Conservation (phyloP, 768 basidiomycete species). For the Ramaria sp. region DNA sequence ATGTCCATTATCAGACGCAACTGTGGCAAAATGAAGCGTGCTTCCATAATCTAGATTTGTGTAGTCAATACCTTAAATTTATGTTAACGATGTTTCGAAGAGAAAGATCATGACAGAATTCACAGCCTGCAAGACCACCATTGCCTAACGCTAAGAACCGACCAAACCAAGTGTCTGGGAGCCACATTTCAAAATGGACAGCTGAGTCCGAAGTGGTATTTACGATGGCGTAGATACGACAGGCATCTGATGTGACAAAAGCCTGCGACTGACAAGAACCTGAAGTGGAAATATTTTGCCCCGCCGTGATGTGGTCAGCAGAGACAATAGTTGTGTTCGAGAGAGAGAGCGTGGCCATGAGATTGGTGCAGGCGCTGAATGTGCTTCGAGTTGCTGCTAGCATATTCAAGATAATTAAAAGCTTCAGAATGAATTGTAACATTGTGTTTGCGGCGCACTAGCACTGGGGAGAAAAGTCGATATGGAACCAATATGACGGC, state of each 20-base stretch:
- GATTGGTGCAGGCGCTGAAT: conserved; percentile 2
- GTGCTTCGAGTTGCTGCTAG: conserved; percentile 14
- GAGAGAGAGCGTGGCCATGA: neutral
- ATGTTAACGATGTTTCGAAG: neutral
- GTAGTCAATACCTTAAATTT: conserved; percentile 15
- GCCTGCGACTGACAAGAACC: conserved; percentile 7
- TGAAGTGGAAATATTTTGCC: conserved; percentile 1
- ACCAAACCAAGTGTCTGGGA: conserved; percentile 22
- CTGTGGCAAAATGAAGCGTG: conserved; percentile 15
- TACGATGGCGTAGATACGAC: conserved; percentile 5
- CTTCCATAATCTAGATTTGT: conserved; percentile 13
- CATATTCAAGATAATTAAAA: neutral
- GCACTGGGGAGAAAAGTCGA: no score
- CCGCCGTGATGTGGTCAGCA: neutral
- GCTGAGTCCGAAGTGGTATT: conserved; percentile 8
- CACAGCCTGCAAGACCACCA: conserved; percentile 19
- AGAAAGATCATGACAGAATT: neutral
- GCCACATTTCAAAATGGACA: conserved; percentile 19
- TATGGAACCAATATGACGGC: no score
- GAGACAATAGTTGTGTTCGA: conserved; percentile 5
- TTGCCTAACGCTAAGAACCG: conserved; percentile 20
- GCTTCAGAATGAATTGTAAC: neutral
- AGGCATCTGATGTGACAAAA: neutral
- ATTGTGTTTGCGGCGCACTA: no score
- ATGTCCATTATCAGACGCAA: conserved; percentile 19